Evolutionary conservation across 202 grass and related monocot genomes (phyloP), one percentile per base, ranked within the genome.

Genomic region (Carex arenaria): DNA sequence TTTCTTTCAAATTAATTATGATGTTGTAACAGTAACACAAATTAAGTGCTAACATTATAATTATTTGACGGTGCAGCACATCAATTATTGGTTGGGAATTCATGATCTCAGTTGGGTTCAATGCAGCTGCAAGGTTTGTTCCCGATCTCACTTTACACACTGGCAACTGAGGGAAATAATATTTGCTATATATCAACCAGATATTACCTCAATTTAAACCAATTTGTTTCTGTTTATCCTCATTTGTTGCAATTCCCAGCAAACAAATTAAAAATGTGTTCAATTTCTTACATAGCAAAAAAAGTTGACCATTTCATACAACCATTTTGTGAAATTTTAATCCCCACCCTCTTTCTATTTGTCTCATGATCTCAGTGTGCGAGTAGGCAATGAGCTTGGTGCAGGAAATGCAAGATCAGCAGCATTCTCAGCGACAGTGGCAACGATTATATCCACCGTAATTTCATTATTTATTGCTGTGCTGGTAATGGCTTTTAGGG

Each of bases 31-130:
- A 26, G 26, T 26, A 26, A 57, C 61, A 68, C 34, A 69, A 72
- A 42, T 42, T 42, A 42, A 23, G 4, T 36, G 53, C 22, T 78
- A 19, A 78, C 49, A 78, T 67, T 26, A 17, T 64, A 66, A 61
- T 54, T 57, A 54, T 80, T 74, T 74, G 55, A 32, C 53, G 17
- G 7, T 89, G 89, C 92, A 98, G 92, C 85, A 94, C 93, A 40
- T 93, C 92, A 17, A 95, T 93, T 53, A 78, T 91, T 84, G 90
- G 89, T 5, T 98, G 95, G 95, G 92, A 87, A 76, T 93, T 93
- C 89, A 98, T 98, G 95, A 91, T 98, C 82, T 91, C 95, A 0
- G 92, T 93, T 71, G 95, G 95, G 28, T 98, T 98, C 89, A 98
- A 98, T 52, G 95, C 92, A 7, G 95, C 95, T 52, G 95, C 90